phyloP scores from a whole-genome alignment of 2,329 filamentous ascomycete genomes.

The Arachnomyces sp. region DNA sequence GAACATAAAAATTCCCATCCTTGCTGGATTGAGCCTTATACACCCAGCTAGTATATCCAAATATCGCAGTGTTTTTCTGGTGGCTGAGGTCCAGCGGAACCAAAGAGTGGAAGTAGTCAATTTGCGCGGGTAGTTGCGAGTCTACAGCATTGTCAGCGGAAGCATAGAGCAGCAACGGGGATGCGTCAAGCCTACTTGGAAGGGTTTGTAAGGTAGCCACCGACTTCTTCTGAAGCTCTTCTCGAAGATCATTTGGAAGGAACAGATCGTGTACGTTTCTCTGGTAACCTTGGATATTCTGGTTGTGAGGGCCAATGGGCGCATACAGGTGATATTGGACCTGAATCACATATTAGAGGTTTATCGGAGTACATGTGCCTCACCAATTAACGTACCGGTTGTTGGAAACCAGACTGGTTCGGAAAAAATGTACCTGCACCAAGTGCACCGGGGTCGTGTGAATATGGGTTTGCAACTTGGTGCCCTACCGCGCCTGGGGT shows the following conservation, averaged over 20 bases:
- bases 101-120: constrained; percentile 87
- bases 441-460: constrained; percentile 57
- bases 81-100: constrained; percentile 78
- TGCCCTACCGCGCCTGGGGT: constrained; percentile 34
- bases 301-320: constrained; percentile 71
- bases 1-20: constrained; percentile 78
- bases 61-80: constrained; percentile 67
- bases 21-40: constrained; percentile 90
- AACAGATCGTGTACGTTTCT: constrained; percentile 86
- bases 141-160: constrained; percentile 29
- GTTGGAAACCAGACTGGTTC: constrained; percentile 49
- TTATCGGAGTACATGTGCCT: constrained; percentile 3
- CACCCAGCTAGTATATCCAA: constrained; percentile 85
- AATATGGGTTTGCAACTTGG: constrained; percentile 62
- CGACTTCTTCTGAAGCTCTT: constrained; percentile 81
- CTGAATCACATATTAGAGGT: constrained; percentile 31
- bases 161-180: background rate
- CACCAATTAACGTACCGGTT: constrained; percentile 46
- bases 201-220: constrained; percentile 80
- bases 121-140: constrained; percentile 60
- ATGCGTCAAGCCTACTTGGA: constrained; percentile 49
- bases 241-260: constrained; percentile 72
- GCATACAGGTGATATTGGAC: constrained; percentile 91
- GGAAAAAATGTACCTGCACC: constrained; percentile 59
- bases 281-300: constrained; percentile 77